phyloP scores from a whole-genome alignment of 176 grass and related monocot species.

The Panicum miliaceum region DNA sequence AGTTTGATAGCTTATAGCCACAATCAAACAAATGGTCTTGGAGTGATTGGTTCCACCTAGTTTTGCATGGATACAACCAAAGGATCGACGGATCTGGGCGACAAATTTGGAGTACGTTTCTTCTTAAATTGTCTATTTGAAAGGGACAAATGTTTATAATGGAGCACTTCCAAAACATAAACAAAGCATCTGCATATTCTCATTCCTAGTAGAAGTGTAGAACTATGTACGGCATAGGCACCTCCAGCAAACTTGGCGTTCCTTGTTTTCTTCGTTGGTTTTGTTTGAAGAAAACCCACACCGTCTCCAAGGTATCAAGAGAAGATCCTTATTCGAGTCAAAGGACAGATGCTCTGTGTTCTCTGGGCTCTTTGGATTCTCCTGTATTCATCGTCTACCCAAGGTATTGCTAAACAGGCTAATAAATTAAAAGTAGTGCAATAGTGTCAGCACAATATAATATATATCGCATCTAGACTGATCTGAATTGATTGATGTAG shows the following conservation, averaged over 20 bases:
- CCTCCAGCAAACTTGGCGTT: slow-evolving; percentile 9
- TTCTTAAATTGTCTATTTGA: not conserved
- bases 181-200: slow-evolving; percentile 6
- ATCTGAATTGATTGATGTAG: too few species aligned
- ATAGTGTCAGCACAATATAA: not conserved
- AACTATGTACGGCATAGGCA: slow-evolving; percentile 27
- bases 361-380: not conserved
- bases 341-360: not conserved
- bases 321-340: slow-evolving; percentile 18
- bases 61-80: slow-evolving; percentile 6
- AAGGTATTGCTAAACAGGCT: too few species aligned
- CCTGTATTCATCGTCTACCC: not conserved
- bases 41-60: not conserved
- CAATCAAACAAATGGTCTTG: not conserved
- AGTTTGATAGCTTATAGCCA: not conserved
- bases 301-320: not conserved
- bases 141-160: slow-evolving; percentile 17
- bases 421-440: not conserved
- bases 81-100: not conserved
- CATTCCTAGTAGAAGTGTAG: slow-evolving; percentile 29
- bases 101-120: not conserved
- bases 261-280: slow-evolving; percentile 28
- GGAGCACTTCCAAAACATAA: not conserved
- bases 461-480: too few species aligned
- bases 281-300: not conserved